phyloP scores from a whole-genome alignment of 306 rosid species.

The Rosa rugosa region DNA sequence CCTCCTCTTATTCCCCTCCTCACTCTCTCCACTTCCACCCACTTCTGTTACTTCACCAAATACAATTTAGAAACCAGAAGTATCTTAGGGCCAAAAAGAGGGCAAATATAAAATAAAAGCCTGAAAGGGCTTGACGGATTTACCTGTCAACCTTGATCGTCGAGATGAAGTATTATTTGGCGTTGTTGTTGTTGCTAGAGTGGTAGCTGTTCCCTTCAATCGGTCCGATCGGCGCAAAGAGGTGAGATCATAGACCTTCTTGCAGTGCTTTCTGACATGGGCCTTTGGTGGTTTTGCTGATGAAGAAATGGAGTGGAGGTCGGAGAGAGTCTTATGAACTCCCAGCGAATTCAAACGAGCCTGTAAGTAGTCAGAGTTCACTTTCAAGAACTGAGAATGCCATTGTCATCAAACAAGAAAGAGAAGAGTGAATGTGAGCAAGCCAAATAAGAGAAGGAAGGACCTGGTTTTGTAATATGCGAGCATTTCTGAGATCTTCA shows the following conservation, averaged over 20 bases:
- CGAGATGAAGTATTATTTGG: constrained; percentile 1
- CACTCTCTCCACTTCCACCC: constrained; percentile 25
- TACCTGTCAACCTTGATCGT: constrained; percentile 23
- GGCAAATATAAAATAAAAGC: neutral
- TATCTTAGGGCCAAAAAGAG: neutral
- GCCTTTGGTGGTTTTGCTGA: constrained; percentile 16
- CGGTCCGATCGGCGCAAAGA: constrained; percentile 64
- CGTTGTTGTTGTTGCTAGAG: neutral
- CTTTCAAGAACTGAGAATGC: neutral
- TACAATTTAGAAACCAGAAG: neutral
- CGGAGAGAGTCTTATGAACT: constrained; percentile 37
- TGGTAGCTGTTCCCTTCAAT: constrained; percentile 24
- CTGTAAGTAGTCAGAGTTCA: constrained; percentile 18
- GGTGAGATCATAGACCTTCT: constrained; percentile 24
- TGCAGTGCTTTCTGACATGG: neutral
- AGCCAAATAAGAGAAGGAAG: neutral
- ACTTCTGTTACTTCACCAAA: constrained; percentile 11
- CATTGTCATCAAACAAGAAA: neutral
- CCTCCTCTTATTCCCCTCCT: constrained; percentile 23
- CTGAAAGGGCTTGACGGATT: neutral
- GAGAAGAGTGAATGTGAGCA: neutral
- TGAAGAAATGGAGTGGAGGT: constrained; percentile 40
- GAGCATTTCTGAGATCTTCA: constrained; percentile 56
- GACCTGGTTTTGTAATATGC: constrained; percentile 65
- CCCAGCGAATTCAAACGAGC: constrained; percentile 60